Conservation (phyloP, 2,329 filamentous ascomycete species). For the Botrytis fabae region DNA sequence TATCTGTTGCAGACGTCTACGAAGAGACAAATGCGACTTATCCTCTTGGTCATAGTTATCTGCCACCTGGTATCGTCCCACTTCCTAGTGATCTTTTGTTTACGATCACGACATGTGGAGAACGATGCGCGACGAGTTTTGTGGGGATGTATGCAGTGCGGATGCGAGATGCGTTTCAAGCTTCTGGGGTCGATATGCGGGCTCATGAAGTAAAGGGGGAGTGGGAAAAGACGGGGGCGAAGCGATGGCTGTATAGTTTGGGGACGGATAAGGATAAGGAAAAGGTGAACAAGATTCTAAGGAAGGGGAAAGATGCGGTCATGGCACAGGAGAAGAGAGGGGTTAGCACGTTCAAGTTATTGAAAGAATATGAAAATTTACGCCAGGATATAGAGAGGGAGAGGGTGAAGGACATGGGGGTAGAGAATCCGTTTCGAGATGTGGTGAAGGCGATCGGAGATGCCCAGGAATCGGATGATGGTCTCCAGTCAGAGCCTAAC, state of each 20-base stretch:
- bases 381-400: neutral
- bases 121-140: constrained; percentile 1
- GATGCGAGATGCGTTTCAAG: constrained; percentile 12
- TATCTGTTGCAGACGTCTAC: neutral
- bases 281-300: neutral
- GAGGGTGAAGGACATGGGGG: neutral
- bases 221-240: constrained; percentile 6
- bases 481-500: neutral
- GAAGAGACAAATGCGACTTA: neutral
- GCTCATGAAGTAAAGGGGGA: neutral
- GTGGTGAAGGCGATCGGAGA: neutral
- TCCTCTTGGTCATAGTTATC: constrained; percentile 16
- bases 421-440: neutral
- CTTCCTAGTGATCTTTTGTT: neutral
- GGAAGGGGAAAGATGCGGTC: neutral
- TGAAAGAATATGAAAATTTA: constrained; percentile 1
- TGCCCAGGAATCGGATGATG: too few relatives aligned
- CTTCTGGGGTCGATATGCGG: neutral
- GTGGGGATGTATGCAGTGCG: neutral
- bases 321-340: neutral
- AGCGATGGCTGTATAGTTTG: constrained; percentile 5
- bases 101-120: constrained; percentile 1
- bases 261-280: constrained; percentile 3
- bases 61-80: neutral
- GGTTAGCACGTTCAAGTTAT: neutral